Evolutionary conservation across 768 basidiomycete genomes (phyloP).

Genomic region (Leccinum sublutescens): DNA sequence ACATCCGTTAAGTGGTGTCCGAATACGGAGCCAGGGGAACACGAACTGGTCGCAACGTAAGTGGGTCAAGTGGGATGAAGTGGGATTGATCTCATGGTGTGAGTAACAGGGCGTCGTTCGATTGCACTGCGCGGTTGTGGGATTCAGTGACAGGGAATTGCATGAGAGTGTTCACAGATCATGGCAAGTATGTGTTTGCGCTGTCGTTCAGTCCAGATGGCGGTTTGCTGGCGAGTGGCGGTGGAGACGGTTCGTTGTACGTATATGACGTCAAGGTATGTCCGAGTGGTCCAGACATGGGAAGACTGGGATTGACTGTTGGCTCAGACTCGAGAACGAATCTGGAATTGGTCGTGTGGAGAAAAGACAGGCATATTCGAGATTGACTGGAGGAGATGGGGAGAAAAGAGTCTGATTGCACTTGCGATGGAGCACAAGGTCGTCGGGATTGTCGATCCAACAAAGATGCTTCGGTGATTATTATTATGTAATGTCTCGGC

Average conservation of each 20-base stretch:
- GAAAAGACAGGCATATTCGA: constrained; percentile 71
- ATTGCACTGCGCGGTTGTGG: constrained; percentile 80
- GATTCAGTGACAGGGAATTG: constrained; percentile 77
- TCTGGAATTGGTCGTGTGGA: constrained; percentile 66
- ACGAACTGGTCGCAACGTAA: constrained; percentile 73
- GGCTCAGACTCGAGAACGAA: constrained; percentile 43
- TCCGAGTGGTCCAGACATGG: constrained; percentile 26
- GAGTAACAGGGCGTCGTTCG: constrained; percentile 67
- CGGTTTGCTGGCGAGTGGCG: constrained; percentile 68
- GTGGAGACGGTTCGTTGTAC: constrained; percentile 74
- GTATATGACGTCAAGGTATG: constrained; percentile 69
- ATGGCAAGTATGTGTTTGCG: constrained; percentile 70
- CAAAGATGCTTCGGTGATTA: constrained; percentile 30
- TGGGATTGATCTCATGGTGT: constrained; percentile 4
- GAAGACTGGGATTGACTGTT: constrained; percentile 8
- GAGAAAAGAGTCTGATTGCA: constrained; percentile 57
- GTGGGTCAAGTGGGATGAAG: constrained; percentile 22
- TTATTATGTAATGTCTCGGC: constrained; percentile 3
- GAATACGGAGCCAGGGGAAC: constrained; percentile 40
- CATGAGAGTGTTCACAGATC: constrained; percentile 66
- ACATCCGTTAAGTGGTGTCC: constrained; percentile 73
- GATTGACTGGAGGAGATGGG: constrained; percentile 68
- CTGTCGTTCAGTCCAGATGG: constrained; percentile 76
- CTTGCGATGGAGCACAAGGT: constrained; percentile 64
- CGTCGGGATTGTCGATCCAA: constrained; percentile 67